A percentile compares a stretch with the other conserved stretches of the same genome.
These are phyloP conservation scores for Hemileccinum impolitum DNA, from an alignment of 768 basidiomycete species.

Conservation along the genomic window DNA sequence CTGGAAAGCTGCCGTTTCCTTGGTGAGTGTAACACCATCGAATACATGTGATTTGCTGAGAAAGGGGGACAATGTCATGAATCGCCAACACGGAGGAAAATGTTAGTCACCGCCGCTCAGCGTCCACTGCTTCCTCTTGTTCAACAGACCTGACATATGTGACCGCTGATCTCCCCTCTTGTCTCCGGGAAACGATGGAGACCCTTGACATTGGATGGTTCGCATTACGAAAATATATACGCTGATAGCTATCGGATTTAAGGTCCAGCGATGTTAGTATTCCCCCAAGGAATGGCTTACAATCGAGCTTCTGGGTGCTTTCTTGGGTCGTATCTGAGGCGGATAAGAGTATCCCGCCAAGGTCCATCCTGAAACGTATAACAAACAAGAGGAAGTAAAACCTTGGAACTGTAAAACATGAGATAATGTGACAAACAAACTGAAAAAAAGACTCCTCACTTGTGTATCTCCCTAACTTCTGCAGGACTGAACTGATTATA, in stretches of 20 bases:
- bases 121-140: constrained; percentile 31
- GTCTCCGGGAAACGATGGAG: constrained; percentile 66
- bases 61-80: background rate
- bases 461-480: constrained; percentile 70
- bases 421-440: background rate
- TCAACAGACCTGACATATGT: constrained; percentile 32
- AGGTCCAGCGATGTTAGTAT: background rate
- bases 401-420: constrained; percentile 59
- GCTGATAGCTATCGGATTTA: constrained; percentile 72
- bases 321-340: constrained; percentile 88
- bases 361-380: constrained; percentile 95
- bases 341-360: constrained; percentile 86
- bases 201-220: constrained; percentile 77
- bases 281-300: constrained; percentile 45
- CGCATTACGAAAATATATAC: constrained; percentile 85
- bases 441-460: constrained; percentile 46
- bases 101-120: constrained; percentile 29
- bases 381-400: constrained; percentile 72
- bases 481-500: constrained; percentile 72
- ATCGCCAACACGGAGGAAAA: background rate
- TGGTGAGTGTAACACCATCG: constrained; percentile 75
- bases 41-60: constrained; percentile 77
- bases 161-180: constrained; percentile 38
- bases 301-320: constrained; percentile 67
- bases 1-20: constrained; percentile 91